Conservation (phyloP, 768 basidiomycete species). For the Calocera viscosa region DNA sequence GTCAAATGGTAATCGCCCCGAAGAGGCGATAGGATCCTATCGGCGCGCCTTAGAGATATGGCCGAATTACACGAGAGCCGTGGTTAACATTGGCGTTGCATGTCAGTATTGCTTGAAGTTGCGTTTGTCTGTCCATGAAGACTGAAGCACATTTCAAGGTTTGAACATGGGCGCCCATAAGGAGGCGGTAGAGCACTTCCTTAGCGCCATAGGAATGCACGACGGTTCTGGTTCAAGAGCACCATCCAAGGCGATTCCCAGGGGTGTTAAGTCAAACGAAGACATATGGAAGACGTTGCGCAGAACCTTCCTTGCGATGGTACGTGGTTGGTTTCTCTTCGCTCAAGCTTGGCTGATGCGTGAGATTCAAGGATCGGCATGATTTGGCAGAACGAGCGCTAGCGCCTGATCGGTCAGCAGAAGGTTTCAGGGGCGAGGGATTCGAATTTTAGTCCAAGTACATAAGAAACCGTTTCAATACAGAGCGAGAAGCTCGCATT, state of each 20-base stretch:
- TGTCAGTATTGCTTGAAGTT: slow-evolving; percentile 44
- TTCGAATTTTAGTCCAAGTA: slow-evolving; percentile 59
- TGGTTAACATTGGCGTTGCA: slow-evolving; percentile 96
- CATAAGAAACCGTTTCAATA: background rate
- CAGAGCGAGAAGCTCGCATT: too few relatives aligned
- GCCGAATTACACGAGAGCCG: slow-evolving; percentile 92
- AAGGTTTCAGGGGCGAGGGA: slow-evolving; percentile 66
- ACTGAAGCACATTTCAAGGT: too few relatives aligned
- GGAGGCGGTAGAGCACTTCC: slow-evolving; percentile 92
- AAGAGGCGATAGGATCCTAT: slow-evolving; percentile 84
- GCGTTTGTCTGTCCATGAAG: slow-evolving; percentile 11
- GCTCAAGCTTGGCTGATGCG: background rate
- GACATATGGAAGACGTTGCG: slow-evolving; percentile 86
- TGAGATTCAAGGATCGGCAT: slow-evolving; percentile 45
- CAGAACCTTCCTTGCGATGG: slow-evolving; percentile 71
- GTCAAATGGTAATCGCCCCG: slow-evolving; percentile 87
- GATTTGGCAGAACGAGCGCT: slow-evolving; percentile 72
- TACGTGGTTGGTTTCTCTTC: slow-evolving; percentile 26
- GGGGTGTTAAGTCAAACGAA: slow-evolving; percentile 47
- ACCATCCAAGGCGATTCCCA: background rate
- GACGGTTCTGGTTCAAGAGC: background rate
- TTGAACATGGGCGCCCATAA: slow-evolving; percentile 90
- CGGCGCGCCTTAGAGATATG: slow-evolving; percentile 77
- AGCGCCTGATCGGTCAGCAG: slow-evolving; percentile 40
- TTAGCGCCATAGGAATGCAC: slow-evolving; percentile 65